Conservation (phyloP, 768 basidiomycete species). For the Leucocoprinus birnbaumii region DNA sequence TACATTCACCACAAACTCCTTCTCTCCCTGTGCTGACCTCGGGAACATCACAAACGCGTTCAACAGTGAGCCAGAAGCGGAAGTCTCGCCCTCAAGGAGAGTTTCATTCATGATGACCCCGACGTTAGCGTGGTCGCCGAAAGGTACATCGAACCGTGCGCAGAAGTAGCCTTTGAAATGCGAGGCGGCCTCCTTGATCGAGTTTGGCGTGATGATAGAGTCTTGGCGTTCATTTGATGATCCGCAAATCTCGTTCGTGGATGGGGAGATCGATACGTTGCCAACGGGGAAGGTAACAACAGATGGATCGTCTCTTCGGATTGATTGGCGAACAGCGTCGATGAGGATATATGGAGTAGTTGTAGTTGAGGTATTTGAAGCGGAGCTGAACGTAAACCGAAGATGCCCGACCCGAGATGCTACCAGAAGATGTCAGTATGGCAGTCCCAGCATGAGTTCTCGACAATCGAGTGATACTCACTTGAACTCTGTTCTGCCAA, state of each 20-base stretch:
- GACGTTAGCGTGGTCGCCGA: background rate
- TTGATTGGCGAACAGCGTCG: slow-evolving; percentile 61
- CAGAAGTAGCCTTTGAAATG: slow-evolving; percentile 56
- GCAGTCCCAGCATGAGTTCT: too few relatives aligned
- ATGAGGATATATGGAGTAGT: slow-evolving; percentile 55
- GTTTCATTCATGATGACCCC: slow-evolving; percentile 19
- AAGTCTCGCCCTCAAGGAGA: background rate
- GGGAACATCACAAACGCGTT: slow-evolving; percentile 51
- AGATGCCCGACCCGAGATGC: slow-evolving; percentile 76
- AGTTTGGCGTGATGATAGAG: slow-evolving; percentile 54
- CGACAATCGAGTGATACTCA: slow-evolving; percentile 31
- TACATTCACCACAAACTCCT: slow-evolving; percentile 39
- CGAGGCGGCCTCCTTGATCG: slow-evolving; percentile 30
- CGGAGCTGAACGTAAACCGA: slow-evolving; percentile 58
- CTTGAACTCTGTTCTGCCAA: slow-evolving; percentile 60
- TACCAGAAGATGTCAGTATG: slow-evolving; percentile 20
- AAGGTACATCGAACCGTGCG: slow-evolving; percentile 45
- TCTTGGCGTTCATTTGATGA: slow-evolving; percentile 10
- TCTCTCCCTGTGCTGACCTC: slow-evolving; percentile 8
- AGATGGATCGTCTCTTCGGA: slow-evolving; percentile 47
- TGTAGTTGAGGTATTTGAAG: slow-evolving; percentile 12
- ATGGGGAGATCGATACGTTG: slow-evolving; percentile 37
- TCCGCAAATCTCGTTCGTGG: slow-evolving; percentile 3
- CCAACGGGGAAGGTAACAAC: slow-evolving; percentile 54
- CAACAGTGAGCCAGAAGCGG: slow-evolving; percentile 39